Percentiles rank a stretch among this genome's conserved stretches.
Conservation (phyloP, 768 basidiomycete genomes). For the Dacryopinax primogenitus region DNA sequence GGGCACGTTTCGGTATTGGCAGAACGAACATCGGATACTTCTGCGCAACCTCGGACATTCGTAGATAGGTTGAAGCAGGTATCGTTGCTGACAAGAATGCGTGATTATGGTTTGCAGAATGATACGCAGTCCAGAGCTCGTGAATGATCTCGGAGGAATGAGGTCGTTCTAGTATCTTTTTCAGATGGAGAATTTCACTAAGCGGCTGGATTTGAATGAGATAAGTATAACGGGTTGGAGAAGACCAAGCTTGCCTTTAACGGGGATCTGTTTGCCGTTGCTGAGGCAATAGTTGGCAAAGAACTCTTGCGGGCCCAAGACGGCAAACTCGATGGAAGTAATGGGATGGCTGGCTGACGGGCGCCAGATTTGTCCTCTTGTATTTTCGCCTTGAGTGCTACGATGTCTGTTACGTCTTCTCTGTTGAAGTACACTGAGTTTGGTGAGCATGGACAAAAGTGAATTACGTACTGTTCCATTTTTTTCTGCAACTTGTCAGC, state of each 20-base stretch:
- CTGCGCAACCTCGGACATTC: slow-evolving; percentile 50
- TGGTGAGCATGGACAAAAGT: slow-evolving; percentile 13
- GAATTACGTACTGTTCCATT: slow-evolving; percentile 49
- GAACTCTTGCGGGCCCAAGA: neutral
- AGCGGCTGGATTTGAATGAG: slow-evolving; percentile 46
- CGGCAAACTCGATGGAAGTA: too few relatives aligned
- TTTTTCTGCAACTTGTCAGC: slow-evolving; percentile 51
- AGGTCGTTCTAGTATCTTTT: slow-evolving; percentile 49
- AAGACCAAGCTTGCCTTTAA: slow-evolving; percentile 11
- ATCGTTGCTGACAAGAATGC: slow-evolving; percentile 77
- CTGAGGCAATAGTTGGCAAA: neutral
- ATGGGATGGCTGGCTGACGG: too few relatives aligned
- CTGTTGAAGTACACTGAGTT: slow-evolving; percentile 21
- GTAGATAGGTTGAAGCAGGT: slow-evolving; percentile 55
- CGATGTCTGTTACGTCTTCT: slow-evolving; percentile 30
- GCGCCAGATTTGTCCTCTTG: too few relatives aligned
- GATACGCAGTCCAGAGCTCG: slow-evolving; percentile 80
- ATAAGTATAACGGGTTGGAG: slow-evolving; percentile 34
- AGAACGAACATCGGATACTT: slow-evolving; percentile 70
- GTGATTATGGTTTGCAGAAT: slow-evolving; percentile 63
- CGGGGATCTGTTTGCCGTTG: slow-evolving; percentile 46
- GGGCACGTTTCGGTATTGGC: slow-evolving; percentile 50
- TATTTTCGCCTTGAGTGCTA: slow-evolving; percentile 25
- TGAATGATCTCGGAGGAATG: slow-evolving; percentile 65
- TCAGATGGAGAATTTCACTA: slow-evolving; percentile 63